Evolutionary conservation across 768 basidiomycete species (phyloP), one percentile per base, ranked within the genome.

Genomic region (Amanita polypyramis): DNA sequence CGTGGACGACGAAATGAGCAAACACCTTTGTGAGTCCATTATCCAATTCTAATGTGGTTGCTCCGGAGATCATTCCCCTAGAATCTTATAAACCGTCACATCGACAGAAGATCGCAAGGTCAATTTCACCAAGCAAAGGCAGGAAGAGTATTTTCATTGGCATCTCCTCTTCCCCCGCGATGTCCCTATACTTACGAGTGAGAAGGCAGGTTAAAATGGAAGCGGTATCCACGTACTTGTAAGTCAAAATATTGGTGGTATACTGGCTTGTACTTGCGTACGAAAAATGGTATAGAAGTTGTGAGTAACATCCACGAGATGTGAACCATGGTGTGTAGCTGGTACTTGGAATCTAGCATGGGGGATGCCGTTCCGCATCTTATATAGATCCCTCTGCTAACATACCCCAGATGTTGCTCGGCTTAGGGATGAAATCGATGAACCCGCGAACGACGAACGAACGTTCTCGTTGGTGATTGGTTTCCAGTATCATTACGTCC

Each of bases 11-110:
- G n/a, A 25, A 43, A 21, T 55, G 61, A 10, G 14, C 27, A n/a
- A 15, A 55, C 45, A 79, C 84, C 69, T 75, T 77, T 6, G 85
- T 85, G 49, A 88, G 72, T 1, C 82, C 84, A 58, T 86, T 84
- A 60, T 89, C 87, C 52, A 89, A 62, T 62, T 89, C 86, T 10
- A 91, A 70, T 0, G 84, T 85, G 1, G 81, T 82, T 20, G 80
- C 79, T 20, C 85, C 87, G 54, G 83, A 76, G 42, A 89, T 74
- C 49, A 89, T 69, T 17, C 76, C 86, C 80, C 85, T 85, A 52
- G 29, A 51, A 36, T 50, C 15, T 27, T 46, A 51, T 41, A 32
- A 43, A 51, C 19, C 50, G 44, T 37, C 50, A 43, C 44, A 38
- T 23, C 40, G 15, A 40, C 33, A 43, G 32, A 20, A 27, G 46